Evolutionary conservation across 2,329 filamentous ascomycete genomes (phyloP), one percentile per base, ranked within the genome.

Genomic region (Paraphoma sp.): DNA sequence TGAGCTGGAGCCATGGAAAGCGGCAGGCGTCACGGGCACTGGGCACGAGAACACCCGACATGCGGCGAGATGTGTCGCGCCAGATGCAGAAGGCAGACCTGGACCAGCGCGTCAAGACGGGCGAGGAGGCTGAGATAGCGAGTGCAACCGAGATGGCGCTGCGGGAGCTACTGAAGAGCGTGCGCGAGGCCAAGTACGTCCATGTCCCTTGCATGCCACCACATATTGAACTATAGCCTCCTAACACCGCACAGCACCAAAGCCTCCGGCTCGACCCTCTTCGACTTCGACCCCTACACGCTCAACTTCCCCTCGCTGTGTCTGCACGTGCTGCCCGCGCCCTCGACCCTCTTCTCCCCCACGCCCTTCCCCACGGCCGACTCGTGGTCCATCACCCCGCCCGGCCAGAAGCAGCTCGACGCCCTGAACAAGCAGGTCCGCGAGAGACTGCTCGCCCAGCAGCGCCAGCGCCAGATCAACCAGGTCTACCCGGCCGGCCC

Each of bases 251-350:
- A 18, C 61, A 84, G 81, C 56, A 78, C 78, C 28, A 78, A 79
- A 53, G 75, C 77, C 67, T 79, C 57, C 64, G 81, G 60, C 72
- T 71, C 59, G 53, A 63, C 80, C 16, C 82, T 86, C 3, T 88
- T 87, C 73, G 90, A 94, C 63, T 96, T 97, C 78, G 91, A 97
- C 64, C 90, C 94, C 33, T 86, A 93, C 58, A 84, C 90, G 5
- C 87, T 96, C 73, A 92, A 92, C 57, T 97, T 97, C 69, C 92
- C 93, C 6, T 88, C 90, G 6, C 84, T 98, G 41, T 92, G 89
- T 36, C 85, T 97, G 10, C 91, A 90, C 61, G 89, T 94, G 63
- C 86, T 98, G 1, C 87, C 90, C 36, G 84, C 91, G 9, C 92
- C 93, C 3, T 88, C 91, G 4, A 95, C 92, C 0, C 82, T 97